Evolutionary conservation across 2,329 filamentous ascomycete species (phyloP).

Genomic region (Aphanocladium album): DNA sequence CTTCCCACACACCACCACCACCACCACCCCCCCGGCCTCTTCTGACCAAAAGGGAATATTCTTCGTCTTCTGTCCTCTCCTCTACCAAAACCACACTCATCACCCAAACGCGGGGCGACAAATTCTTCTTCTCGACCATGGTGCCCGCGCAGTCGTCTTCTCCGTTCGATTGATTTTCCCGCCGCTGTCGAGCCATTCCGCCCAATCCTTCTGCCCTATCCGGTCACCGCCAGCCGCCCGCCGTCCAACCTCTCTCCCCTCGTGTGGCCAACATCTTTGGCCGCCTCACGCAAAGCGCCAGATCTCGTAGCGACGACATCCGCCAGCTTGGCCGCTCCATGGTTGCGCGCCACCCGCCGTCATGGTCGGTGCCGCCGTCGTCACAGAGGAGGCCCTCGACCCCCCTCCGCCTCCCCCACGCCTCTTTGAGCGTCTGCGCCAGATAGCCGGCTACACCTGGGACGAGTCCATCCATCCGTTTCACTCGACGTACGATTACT

Average conservation of each 20-base stretch:
- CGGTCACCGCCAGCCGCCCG: neutral
- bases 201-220: neutral
- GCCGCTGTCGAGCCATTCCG: neutral
- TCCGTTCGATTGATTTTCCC: conserved; percentile 8
- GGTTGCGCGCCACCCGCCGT: conserved; percentile 20
- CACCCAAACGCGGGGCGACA: neutral
- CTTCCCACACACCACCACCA: neutral
- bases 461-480: conserved; percentile 57
- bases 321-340: conserved; percentile 3
- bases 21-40: too few relatives aligned
- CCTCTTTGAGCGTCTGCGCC: conserved; percentile 67
- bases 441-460: conserved; percentile 72
- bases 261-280: neutral
- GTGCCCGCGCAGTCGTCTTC: conserved; percentile 1
- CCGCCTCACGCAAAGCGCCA: neutral
- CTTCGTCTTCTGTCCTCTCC: neutral
- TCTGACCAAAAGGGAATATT: neutral
- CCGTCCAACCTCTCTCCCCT: neutral
- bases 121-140: conserved; percentile 6
- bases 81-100: neutral
- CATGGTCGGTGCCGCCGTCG: conserved; percentile 48
- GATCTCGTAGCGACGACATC: neutral
- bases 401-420: conserved; percentile 61
- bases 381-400: conserved; percentile 52
- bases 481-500: conserved; percentile 80